A percentile compares a stretch with the other conserved stretches of the same genome.
Evolutionary conservation across 306 rosid species (phyloP).

Genomic region (Trifolium repens): DNA sequence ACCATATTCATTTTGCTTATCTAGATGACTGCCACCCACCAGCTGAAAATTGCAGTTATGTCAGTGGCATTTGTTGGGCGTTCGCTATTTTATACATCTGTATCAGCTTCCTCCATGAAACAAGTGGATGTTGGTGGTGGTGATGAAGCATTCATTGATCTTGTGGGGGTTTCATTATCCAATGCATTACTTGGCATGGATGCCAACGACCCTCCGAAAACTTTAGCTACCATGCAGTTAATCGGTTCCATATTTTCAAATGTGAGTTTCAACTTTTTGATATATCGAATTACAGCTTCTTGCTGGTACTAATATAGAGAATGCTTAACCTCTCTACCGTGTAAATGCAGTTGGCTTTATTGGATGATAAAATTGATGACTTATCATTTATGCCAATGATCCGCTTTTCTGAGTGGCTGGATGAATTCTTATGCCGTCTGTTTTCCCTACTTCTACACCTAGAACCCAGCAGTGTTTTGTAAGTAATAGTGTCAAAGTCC

Average conservation of each 20-base stretch:
- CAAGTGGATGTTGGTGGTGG: conserved; percentile 60
- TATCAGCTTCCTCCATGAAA: conserved; percentile 62
- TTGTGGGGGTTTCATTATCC: conserved; percentile 90
- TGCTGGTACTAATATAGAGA: conserved; percentile 20
- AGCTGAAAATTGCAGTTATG: conserved; percentile 95
- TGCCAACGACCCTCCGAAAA: conserved; percentile 99
- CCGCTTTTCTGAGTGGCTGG: conserved; percentile 94
- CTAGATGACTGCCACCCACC: conserved; percentile 99
- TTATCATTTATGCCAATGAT: conserved; percentile 83
- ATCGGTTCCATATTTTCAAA: conserved; percentile 94
- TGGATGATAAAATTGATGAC: conserved; percentile 77
- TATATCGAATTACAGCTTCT: conserved; percentile 31
- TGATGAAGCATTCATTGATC: conserved; percentile 67
- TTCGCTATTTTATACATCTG: conserved; percentile 76
- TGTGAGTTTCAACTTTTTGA: conserved; percentile 60
- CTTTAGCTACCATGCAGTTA: conserved; percentile 97
- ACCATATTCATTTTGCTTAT: conserved; percentile 54
- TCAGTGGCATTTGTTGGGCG: conserved; percentile 98
- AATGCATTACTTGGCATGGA: conserved; percentile 99
- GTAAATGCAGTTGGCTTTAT: conserved; percentile 79
- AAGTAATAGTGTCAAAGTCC: conserved; percentile 49
- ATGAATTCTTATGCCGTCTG: conserved; percentile 96
- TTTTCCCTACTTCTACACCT: conserved; percentile 90
- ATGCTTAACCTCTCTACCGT: conserved; percentile 34
- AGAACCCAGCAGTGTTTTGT: conserved; percentile 96